Conservation (phyloP, 2,329 filamentous ascomycete genomes). For the Curvularia verruculosa region DNA sequence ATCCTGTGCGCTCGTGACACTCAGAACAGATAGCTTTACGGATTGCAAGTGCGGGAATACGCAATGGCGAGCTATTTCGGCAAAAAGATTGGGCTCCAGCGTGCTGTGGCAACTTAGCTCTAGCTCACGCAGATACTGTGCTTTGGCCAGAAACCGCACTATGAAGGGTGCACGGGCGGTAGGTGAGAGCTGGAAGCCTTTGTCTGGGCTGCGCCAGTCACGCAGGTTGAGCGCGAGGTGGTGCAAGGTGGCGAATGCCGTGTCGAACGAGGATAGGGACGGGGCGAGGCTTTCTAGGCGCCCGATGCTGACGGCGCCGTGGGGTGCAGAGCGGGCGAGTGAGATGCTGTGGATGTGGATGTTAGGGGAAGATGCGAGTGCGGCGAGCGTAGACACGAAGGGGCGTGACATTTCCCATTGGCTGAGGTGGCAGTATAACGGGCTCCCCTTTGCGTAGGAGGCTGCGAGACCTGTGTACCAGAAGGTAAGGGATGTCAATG, state of each 20-base stretch:
- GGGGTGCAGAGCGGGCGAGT: not conserved
- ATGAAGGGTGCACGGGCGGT: slow-evolving; percentile 28
- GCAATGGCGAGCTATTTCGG: slow-evolving; percentile 31
- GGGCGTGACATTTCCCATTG: slow-evolving; percentile 40
- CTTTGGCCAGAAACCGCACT: slow-evolving; percentile 37
- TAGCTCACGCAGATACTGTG: slow-evolving; percentile 20
- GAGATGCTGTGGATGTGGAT: slow-evolving; percentile 14
- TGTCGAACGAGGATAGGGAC: slow-evolving; percentile 17
- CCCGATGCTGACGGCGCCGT: slow-evolving; percentile 31
- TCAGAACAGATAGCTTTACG: slow-evolving; percentile 28
- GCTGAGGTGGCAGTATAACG: slow-evolving; percentile 28
- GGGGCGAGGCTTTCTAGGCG: slow-evolving; percentile 28
- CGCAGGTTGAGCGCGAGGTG: slow-evolving; percentile 32
- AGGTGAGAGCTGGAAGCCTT: slow-evolving; percentile 28
- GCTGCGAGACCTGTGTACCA: slow-evolving; percentile 23
- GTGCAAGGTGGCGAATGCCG: slow-evolving; percentile 22
- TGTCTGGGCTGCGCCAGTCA: slow-evolving; percentile 35
- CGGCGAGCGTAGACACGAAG: slow-evolving; percentile 33
- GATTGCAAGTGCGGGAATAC: slow-evolving; percentile 19
- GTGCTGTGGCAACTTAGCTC: slow-evolving; percentile 34
- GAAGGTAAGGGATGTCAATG: slow-evolving; percentile 16
- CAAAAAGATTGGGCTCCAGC: slow-evolving; percentile 32
- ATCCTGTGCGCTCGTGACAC: slow-evolving; percentile 6
- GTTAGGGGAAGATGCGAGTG: slow-evolving; percentile 14
- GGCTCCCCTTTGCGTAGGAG: slow-evolving; percentile 21